Base-by-base conservation (phyloP, 257 asterid genomes). In the Solanum verrucosum region DNA sequence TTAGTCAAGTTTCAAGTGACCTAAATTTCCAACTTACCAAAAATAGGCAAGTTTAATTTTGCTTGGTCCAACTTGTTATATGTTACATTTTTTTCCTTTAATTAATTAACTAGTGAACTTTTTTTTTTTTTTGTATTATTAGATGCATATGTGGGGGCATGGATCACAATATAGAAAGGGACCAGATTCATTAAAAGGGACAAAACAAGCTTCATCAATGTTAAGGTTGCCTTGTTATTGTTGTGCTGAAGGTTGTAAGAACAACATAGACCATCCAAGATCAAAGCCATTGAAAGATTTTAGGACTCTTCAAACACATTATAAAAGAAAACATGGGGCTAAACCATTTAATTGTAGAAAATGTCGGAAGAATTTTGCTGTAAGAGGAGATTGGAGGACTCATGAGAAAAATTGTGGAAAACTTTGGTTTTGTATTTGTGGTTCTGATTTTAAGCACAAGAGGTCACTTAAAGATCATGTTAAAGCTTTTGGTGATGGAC, bases 81-180 rank as follows among this genome's bases (percentile, higher is more conserved):
- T 35, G 20, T 27, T 67, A 63, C 60, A 67, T 67, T 37, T 85
- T 84, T 84, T 23, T 3, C 29, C 33, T 70, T 78, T 7, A 4
- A 25, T 79, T 84, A 67, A 65, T 79, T 84, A 67, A 65, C 16
- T 79, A 5, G 25, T 79, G 87, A 14, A 34, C 9, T 3, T 1
- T 20, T 37, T 11, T n/a, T 21, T 5, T 35, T 49, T 21, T n/a
- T 34, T 25, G 2, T 40, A 37, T 34, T 11, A 15, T 25, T 42
- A 95, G 98, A 96, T 96, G 98, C 98, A 96, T 74, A 96, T 96
- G 98, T 95, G 98, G 98, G 98, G 98, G 78, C 98, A 95, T 56
- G 98, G 98, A 73, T 96, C 98, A 35, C 95, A 95, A 75, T 96
- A 95, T 91, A 86, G 98, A 86, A 96, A 93, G 88, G 98, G 98